Evolutionary conservation across 257 asterid genomes (phyloP).

Genomic region (Ligustrum vulgare): DNA sequence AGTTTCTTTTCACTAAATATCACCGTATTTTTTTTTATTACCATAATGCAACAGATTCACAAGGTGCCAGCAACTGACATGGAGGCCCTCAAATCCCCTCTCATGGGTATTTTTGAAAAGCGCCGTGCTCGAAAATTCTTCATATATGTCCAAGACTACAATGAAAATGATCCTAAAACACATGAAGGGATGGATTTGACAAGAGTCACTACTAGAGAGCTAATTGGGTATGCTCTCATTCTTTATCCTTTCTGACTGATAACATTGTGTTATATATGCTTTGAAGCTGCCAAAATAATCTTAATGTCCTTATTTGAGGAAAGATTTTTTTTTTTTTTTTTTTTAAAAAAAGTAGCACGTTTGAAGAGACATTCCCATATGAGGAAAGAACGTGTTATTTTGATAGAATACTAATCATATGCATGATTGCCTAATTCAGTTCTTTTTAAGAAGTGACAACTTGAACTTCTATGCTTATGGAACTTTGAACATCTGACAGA

Average conservation of each 20-base stretch:
- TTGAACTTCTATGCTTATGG: not conserved
- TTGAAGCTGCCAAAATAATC: not conserved
- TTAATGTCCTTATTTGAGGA: not conserved
- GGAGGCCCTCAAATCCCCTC: constrained; percentile 97
- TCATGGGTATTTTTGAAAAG: constrained; percentile 97
- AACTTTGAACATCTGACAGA: constrained; percentile 34
- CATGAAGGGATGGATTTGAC: constrained; percentile 95
- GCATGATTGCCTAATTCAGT: not conserved
- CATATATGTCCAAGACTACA: constrained; percentile 86
- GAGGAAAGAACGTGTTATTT: not conserved
- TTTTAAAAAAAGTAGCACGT: not conserved
- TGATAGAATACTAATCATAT: not conserved
- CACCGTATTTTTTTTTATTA: not conserved
- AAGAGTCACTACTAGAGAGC: constrained; percentile 75
- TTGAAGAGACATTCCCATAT: not conserved
- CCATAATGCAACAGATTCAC: constrained; percentile 61
- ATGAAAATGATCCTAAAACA: constrained; percentile 77
- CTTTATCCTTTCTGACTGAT: constrained; percentile 19
- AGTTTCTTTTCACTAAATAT: not conserved
- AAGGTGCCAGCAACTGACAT: constrained; percentile 94
- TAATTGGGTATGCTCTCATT: constrained; percentile 65
- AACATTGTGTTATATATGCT: not conserved
- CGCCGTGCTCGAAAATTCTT: constrained; percentile 95
- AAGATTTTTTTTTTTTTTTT: too few relatives aligned
- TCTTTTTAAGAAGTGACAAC: not conserved